These are phyloP conservation scores for Ganoderma lingzhi DNA, from an alignment of 1,284 basidiomycete genomes.

Conservation along the genomic window DNA sequence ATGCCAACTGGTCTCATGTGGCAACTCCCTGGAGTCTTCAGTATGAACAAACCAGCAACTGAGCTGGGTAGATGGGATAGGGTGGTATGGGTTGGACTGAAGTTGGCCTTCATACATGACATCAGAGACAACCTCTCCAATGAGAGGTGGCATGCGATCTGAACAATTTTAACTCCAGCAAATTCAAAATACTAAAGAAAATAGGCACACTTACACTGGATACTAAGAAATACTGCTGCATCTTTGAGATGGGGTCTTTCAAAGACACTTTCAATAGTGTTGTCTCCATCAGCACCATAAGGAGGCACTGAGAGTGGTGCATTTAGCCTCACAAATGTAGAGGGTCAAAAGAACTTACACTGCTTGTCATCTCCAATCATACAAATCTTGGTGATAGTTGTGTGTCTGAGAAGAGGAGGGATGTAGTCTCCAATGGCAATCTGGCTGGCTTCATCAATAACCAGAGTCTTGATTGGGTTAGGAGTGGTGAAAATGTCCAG, in stretches of 20 bases:
- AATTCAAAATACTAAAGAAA: slow-evolving; percentile 6
- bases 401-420: slow-evolving; percentile 55
- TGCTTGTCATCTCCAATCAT: slow-evolving; percentile 84
- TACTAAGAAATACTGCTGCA: slow-evolving; percentile 46
- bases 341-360: slow-evolving; percentile 50
- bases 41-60: slow-evolving; percentile 58
- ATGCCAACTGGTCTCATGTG: slow-evolving; percentile 50
- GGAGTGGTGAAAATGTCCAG: slow-evolving; percentile 41
- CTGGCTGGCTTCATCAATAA: slow-evolving; percentile 57
- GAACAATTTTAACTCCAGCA: slow-evolving; percentile 12
- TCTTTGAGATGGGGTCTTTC: slow-evolving; percentile 50
- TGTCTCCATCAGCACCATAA: slow-evolving; percentile 52
- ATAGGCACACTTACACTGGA: slow-evolving; percentile 48
- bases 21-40: slow-evolving; percentile 48
- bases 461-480: slow-evolving; percentile 45
- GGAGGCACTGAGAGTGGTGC: slow-evolving; percentile 51
- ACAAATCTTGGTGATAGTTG: slow-evolving; percentile 62
- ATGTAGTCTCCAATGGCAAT: slow-evolving; percentile 61
- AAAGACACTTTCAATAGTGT: slow-evolving; percentile 52
- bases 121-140: slow-evolving; percentile 75
- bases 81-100: slow-evolving; percentile 46
- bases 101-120: slow-evolving; percentile 64
- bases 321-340: slow-evolving; percentile 7
- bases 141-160: slow-evolving; percentile 83
- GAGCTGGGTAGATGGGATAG: slow-evolving; percentile 32